Percentiles rank a stretch among this genome's conserved stretches.
Conservation (phyloP, 805 yeast genomes). For the Wickerhamia fluorescens region DNA sequence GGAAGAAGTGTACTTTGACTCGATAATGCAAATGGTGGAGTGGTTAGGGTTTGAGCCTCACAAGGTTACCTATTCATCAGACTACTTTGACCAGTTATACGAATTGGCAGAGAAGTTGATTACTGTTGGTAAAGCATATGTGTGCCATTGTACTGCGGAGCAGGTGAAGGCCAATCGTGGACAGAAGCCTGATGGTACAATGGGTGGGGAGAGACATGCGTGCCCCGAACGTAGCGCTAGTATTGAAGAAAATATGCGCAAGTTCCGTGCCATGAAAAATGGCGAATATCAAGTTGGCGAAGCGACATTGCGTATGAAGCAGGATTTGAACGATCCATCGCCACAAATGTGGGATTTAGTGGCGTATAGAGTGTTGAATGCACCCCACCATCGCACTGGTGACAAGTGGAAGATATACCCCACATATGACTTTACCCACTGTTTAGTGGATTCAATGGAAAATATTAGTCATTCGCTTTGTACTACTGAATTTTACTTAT, state of each 20-base stretch:
- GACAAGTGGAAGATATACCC: slow-evolving; percentile 97
- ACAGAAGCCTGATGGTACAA: slow-evolving; percentile 81
- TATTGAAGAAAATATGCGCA: slow-evolving; percentile 65
- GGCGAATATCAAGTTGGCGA: slow-evolving; percentile 86
- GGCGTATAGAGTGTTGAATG: slow-evolving; percentile 89
- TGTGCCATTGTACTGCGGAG: slow-evolving; percentile 89
- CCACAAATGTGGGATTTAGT: slow-evolving; percentile 99
- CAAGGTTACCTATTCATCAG: slow-evolving; percentile 93
- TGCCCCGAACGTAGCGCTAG: slow-evolving; percentile 70
- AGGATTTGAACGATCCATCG: slow-evolving; percentile 79
- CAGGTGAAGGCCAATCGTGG: slow-evolving; percentile 90
- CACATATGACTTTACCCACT: slow-evolving; percentile 97
- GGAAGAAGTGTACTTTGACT: slow-evolving; percentile 81
- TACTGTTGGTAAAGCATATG: slow-evolving; percentile 67
- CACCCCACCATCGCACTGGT: slow-evolving; percentile 85
- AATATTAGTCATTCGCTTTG: slow-evolving; percentile 94
- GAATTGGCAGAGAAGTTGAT: slow-evolving; percentile 82
- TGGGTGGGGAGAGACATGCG: slow-evolving; percentile 86
- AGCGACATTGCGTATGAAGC: slow-evolving; percentile 95
- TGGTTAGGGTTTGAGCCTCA: slow-evolving; percentile 96
- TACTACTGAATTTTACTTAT: slow-evolving; percentile 88
- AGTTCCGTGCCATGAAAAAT: slow-evolving; percentile 87
- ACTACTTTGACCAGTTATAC: slow-evolving; percentile 85
- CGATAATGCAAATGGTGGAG: slow-evolving; percentile 74
- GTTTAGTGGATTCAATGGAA: slow-evolving; percentile 96